Conservation (phyloP, 495 filamentous ascomycete genomes). For the Rhizodiscina lignyota region DNA sequence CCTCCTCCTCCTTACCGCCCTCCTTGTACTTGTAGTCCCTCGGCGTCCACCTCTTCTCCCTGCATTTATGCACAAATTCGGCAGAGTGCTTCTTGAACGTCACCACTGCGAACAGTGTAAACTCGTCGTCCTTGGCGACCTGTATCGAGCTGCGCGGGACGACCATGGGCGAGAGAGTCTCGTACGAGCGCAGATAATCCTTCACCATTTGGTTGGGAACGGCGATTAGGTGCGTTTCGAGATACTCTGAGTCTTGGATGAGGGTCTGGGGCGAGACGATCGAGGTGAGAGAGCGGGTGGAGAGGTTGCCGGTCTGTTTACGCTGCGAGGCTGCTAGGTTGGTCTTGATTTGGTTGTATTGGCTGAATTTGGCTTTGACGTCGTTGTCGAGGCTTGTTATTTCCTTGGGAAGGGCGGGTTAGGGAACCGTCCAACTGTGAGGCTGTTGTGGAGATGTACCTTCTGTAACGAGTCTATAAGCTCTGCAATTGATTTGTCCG, state of each 20-base stretch:
- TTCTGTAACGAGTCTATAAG: constrained; percentile 75
- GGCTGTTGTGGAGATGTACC: constrained; percentile 26
- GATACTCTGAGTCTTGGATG: constrained; percentile 82
- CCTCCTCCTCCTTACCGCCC: constrained; percentile 74
- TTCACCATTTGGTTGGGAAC: constrained; percentile 63
- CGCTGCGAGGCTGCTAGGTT: constrained; percentile 63
- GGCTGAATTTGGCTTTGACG: constrained; percentile 78
- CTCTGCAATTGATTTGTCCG: constrained; percentile 74
- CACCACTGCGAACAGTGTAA: constrained; percentile 72
- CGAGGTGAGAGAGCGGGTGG: constrained; percentile 80
- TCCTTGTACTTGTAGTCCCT: constrained; percentile 87
- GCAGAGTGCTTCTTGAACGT: constrained; percentile 77
- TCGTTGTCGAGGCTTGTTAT: constrained; percentile 79
- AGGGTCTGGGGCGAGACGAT: constrained; percentile 65
- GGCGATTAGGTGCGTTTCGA: constrained; percentile 85
- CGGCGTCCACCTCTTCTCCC: constrained; percentile 85
- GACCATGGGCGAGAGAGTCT: constrained; percentile 68
- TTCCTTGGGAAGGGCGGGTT: constrained; percentile 36
- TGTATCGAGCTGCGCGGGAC: constrained; percentile 73
- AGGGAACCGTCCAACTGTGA: not conserved
- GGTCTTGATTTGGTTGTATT: constrained; percentile 82
- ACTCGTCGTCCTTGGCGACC: constrained; percentile 72
- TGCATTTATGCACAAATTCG: constrained; percentile 77
- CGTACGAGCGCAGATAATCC: constrained; percentile 79
- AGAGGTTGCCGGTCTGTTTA: constrained; percentile 84